These are phyloP conservation scores for Colletotrichum scovillei DNA, from an alignment of 2,329 filamentous ascomycete genomes.

Conservation along the genomic window DNA sequence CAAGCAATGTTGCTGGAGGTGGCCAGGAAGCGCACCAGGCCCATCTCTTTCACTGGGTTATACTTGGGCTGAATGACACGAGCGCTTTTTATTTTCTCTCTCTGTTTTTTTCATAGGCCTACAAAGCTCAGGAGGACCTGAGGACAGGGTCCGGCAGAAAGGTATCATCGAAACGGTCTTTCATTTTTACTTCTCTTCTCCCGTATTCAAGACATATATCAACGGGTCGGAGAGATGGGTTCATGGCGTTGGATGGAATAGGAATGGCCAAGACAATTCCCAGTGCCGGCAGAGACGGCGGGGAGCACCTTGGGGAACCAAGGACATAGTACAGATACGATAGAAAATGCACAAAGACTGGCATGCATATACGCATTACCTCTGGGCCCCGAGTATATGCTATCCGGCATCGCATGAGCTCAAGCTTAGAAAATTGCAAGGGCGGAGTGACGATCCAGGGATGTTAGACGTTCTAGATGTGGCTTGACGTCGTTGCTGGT, in stretches of 20 bases:
- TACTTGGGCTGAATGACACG: background rate
- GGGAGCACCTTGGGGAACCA: slow-evolving; percentile 1
- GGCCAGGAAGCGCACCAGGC: background rate
- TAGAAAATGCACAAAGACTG: slow-evolving; percentile 36
- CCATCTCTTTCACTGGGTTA: background rate
- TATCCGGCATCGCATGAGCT: too few relatives aligned
- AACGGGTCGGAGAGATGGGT: background rate
- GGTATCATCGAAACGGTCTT: background rate
- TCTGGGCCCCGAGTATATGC: too few relatives aligned
- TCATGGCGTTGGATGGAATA: slow-evolving; percentile 19
- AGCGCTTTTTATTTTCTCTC: background rate
- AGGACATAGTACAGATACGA: slow-evolving; percentile 14
- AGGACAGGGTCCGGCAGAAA: background rate
- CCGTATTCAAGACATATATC: slow-evolving; percentile 17
- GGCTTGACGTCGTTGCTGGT: slow-evolving; percentile 1
- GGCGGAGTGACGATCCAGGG: background rate
- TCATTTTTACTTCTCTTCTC: background rate
- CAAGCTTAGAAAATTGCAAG: background rate
- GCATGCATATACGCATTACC: slow-evolving; percentile 4
- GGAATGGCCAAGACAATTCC: background rate
- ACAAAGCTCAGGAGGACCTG: background rate
- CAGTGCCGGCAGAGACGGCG: slow-evolving; percentile 10
- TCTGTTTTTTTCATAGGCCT: background rate
- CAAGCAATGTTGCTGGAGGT: background rate
- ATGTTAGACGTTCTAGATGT: background rate